phyloP scores from a whole-genome alignment of 1,139 yeast genomes.

The Scheffersomyces cryptocercus region DNA sequence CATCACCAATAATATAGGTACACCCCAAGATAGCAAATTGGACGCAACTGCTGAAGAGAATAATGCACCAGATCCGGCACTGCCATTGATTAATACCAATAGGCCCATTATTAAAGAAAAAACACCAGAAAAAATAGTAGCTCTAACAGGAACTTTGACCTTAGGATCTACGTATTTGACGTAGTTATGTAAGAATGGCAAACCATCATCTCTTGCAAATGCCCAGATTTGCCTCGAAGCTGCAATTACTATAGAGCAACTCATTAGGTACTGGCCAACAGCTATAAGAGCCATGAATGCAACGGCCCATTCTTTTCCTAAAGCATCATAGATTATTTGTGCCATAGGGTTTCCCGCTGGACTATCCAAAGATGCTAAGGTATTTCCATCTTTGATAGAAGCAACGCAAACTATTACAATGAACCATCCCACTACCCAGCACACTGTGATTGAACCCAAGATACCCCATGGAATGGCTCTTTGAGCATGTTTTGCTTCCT shows the following conservation, averaged over 20 bases:
- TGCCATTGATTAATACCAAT: constrained; percentile 33
- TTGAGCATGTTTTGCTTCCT: constrained; percentile 29
- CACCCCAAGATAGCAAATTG: constrained; percentile 43
- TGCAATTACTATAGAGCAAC: constrained; percentile 24
- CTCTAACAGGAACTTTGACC: constrained; percentile 31
- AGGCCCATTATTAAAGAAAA: constrained; percentile 29
- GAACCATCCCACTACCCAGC: constrained; percentile 21
- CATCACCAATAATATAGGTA: constrained; percentile 41
- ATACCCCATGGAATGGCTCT: constrained; percentile 31
- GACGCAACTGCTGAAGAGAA: constrained; percentile 53
- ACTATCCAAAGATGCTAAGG: constrained; percentile 16
- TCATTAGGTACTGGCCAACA: constrained; percentile 25
- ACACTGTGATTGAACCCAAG: constrained; percentile 27
- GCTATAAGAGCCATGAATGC: constrained; percentile 24
- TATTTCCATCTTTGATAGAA: constrained; percentile 22
- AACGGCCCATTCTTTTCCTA: constrained; percentile 26
- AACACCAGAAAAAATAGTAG: constrained; percentile 31
- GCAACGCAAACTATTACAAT: constrained; percentile 20
- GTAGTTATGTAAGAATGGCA: constrained; percentile 42
- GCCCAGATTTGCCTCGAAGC: constrained; percentile 36
- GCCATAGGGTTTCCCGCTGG: constrained; percentile 25
- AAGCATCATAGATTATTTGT: constrained; percentile 23
- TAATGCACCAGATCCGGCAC: constrained; percentile 43
- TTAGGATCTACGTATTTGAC: constrained; percentile 27
- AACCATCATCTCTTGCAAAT: constrained; percentile 41